Conservation (phyloP, 202 grass and related monocot genomes). For the Saccharum hybrid region DNA sequence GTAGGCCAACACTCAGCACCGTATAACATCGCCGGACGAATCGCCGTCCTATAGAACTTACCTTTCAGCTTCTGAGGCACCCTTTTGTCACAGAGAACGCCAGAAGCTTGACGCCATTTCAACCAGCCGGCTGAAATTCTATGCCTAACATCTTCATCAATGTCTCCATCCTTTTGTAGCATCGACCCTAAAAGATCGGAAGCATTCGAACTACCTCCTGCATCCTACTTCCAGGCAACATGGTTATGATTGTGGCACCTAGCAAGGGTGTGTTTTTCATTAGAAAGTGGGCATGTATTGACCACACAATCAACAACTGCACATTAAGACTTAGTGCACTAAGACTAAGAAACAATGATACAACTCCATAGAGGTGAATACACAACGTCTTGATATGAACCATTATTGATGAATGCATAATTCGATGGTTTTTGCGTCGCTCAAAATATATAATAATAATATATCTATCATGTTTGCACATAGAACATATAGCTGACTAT, state of each 20-base stretch:
- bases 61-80: too few species aligned
- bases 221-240: constrained; percentile 93
- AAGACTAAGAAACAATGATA: constrained; percentile 14
- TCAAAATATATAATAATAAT: constrained; percentile 24
- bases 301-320: constrained; percentile 30
- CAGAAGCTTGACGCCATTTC: too few species aligned
- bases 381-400: constrained; percentile 23
- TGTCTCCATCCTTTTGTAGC: too few species aligned
- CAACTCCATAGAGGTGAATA: constrained; percentile 27
- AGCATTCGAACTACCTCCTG: constrained; percentile 93
- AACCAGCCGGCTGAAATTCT: too few species aligned
- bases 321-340: constrained; percentile 21
- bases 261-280: constrained; percentile 48
- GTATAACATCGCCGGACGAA: too few species aligned
- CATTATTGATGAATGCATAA: constrained; percentile 14
- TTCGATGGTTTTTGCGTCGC: neutral
- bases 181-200: constrained; percentile 84
- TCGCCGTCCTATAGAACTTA: too few species aligned
- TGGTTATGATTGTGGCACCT: constrained; percentile 79
- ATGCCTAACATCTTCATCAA: too few species aligned
- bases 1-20: too few species aligned
- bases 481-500: constrained; percentile 13
- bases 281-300: constrained; percentile 34
- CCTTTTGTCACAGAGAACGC: too few species aligned
- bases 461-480: constrained; percentile 1